A percentile compares a stretch with the other conserved stretches of the same genome.
These are phyloP conservation scores for Acer negundo DNA, from an alignment of 345 rosid genomes.

Conservation along the genomic window DNA sequence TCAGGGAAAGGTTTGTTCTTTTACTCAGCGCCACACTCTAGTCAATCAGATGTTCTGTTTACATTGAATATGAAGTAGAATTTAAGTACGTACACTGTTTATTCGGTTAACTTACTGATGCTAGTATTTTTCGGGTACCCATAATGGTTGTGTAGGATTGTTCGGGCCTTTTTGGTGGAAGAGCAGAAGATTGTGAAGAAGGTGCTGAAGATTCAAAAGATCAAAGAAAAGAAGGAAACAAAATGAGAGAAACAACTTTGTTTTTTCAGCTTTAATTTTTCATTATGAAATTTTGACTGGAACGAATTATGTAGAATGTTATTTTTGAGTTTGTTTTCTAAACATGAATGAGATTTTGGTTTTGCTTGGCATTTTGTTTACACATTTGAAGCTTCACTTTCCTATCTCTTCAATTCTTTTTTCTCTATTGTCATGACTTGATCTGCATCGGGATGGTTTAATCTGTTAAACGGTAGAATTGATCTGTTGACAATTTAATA, in stretches of 20 bases:
- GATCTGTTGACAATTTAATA: no score
- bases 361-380: neutral
- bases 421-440: no score
- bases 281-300: constrained; percentile 11
- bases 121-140: neutral
- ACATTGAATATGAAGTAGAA: neutral
- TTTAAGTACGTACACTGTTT: neutral
- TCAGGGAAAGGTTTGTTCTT: constrained; percentile 37
- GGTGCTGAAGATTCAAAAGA: constrained; percentile 33
- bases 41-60: neutral
- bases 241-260: constrained; percentile 5
- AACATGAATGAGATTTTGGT: constrained; percentile 13
- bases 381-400: neutral
- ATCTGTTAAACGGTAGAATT: no score
- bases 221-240: constrained; percentile 27
- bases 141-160: constrained; percentile 20
- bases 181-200: constrained; percentile 44
- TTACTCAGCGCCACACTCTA: no score
- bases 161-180: constrained; percentile 39
- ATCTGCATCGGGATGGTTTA: no score
- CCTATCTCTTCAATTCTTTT: neutral
- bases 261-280: neutral
- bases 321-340: neutral
- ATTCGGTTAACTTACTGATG: neutral
- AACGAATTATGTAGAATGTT: constrained; percentile 13